Percentiles rank a stretch among this genome's conserved stretches.
Conservation (phyloP, 129 eudicot species). For the Flaveria ramosissima region DNA sequence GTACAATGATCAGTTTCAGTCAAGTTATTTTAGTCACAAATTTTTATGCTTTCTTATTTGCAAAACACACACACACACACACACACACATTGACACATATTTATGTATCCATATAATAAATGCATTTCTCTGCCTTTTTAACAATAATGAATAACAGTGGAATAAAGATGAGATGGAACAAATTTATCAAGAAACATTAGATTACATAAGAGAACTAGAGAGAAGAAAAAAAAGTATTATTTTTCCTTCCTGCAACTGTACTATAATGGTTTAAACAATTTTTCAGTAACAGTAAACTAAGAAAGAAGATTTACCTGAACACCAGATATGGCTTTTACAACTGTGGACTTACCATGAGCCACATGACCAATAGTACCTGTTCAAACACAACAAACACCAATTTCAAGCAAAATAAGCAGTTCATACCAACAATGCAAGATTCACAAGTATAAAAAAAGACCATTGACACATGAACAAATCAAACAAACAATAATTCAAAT, state of each 20-base stretch:
- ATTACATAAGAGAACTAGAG: background rate
- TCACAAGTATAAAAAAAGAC: too few species aligned
- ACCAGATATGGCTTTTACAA: conserved; percentile 95
- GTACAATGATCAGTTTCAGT: background rate
- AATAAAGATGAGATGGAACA: background rate
- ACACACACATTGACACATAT: too few species aligned
- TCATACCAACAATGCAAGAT: background rate
- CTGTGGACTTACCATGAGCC: conserved; percentile 99
- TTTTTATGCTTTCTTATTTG: background rate
- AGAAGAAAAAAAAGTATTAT: too few species aligned
- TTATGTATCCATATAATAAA: background rate
- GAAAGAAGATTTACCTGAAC: conserved; percentile 62
- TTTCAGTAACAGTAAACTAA: background rate
- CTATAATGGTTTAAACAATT: background rate
- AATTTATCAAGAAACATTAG: background rate
- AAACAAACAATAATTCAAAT: background rate
- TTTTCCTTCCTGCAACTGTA: conserved; percentile 6
- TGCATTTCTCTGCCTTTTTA: background rate
- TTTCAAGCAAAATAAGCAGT: conserved; percentile 8
- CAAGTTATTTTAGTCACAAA: background rate
- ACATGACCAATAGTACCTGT: conserved; percentile 97
- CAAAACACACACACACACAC: background rate
- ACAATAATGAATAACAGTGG: background rate
- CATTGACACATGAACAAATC: background rate
- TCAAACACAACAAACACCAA: background rate